Conservation (phyloP, 1,284 basidiomycete species). For the Pseudozyma hubeiensis region DNA sequence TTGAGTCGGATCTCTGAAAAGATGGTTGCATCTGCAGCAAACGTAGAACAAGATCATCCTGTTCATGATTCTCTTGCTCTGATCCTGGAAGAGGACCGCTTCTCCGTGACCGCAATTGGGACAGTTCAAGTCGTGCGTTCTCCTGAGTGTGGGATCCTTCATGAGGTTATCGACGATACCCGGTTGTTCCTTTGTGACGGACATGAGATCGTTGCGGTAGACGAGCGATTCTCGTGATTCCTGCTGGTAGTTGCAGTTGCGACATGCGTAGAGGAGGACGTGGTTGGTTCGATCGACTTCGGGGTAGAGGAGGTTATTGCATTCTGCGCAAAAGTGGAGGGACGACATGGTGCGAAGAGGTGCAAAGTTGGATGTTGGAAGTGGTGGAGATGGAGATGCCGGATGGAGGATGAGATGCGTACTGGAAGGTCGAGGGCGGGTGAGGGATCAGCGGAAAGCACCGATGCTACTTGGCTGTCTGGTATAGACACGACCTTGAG, state of each 20-base stretch:
- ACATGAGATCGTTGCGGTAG: conserved; percentile 92
- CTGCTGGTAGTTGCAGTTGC: conserved; percentile 90
- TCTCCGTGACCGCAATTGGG: conserved; percentile 62
- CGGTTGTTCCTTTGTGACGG: conserved; percentile 89
- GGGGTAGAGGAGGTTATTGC: conserved; percentile 92
- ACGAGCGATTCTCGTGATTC: conserved; percentile 87
- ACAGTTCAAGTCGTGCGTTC: conserved; percentile 62
- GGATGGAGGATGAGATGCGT: no score
- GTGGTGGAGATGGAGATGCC: no score
- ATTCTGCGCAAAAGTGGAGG: conserved; percentile 66
- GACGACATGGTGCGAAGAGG: conserved; percentile 42
- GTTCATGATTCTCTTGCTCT: conserved; percentile 65
- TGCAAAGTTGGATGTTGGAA: neutral
- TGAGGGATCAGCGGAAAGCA: no score
- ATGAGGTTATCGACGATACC: conserved; percentile 91
- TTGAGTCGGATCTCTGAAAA: conserved; percentile 58
- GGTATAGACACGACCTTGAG: no score
- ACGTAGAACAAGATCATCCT: conserved; percentile 68
- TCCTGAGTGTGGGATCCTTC: conserved; percentile 83
- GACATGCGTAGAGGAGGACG: conserved; percentile 89
- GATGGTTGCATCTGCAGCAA: conserved; percentile 61
- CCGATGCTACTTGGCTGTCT: no score
- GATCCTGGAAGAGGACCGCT: conserved; percentile 66
- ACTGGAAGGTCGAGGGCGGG: no score
- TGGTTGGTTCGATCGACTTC: conserved; percentile 81